Evolutionary conservation across 2,329 filamentous ascomycete species (phyloP), one percentile per base, ranked within the genome.

Genomic region (Niveomyces coronatus): DNA sequence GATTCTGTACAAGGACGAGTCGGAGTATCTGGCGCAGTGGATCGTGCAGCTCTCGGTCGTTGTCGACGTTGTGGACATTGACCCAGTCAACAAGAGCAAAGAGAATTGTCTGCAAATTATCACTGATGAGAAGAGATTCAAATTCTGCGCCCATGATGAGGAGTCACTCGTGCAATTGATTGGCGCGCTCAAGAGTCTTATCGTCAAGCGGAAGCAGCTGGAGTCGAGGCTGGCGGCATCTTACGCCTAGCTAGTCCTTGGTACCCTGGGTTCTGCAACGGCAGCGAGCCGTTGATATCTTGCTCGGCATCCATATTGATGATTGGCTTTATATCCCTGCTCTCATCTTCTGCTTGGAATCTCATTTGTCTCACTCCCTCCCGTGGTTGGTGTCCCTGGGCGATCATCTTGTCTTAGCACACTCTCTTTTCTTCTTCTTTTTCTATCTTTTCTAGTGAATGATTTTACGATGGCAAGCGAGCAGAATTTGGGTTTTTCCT

Each of bases 61-160:
- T 37, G 82, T 96, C 50, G 85, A 93, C 49, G 88, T 85, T 1
- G 88, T 95, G 16, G 91, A 96, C 53, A 85, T 94, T 39, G 86
- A 96, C 49, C 82, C 88, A 0, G 65, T 94, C 45, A 89, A 83
- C 51, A 82, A 74, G 53, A 91, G 79, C 49, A 95, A 94, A 64
- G 73, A 71, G 32, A 79, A 84, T 54, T 96, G 91, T 58, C 70
- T 96, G 56, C 89, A 96, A 60, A 74, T 96, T 50, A 94, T 98
- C 52, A 85, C 83, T 24, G 89, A 95, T 51, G 89, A 96, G 54
- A 91, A 86, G 62, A 83, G 74, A 39, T 85, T 81, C 50, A 74
- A 80, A 20, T 82, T 91, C 47, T 85, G 81, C 53, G 77, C 87
- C 0, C 68, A 75, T 15, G 79, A 85, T 51, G 91, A 98, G 57